phyloP scores from a whole-genome alignment of 345 rosid genomes.

The Bretschneidera sinensis region DNA sequence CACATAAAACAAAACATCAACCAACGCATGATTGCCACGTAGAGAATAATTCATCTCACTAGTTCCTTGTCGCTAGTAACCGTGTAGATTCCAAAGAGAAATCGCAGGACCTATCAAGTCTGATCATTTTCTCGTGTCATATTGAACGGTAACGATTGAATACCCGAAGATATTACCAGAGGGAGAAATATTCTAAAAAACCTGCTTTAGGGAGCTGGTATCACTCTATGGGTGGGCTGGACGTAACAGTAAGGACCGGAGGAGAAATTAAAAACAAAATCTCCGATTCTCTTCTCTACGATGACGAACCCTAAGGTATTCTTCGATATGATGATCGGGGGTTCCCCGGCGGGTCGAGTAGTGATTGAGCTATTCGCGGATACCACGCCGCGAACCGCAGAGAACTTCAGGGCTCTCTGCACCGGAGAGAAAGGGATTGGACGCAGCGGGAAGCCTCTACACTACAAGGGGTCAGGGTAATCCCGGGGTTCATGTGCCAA shows the following conservation, averaged over 20 bases:
- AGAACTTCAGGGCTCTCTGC: conserved; percentile 68
- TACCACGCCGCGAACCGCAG: conserved; percentile 37
- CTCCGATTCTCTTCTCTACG: background rate
- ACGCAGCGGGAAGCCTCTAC: conserved; percentile 47
- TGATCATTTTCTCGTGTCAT: background rate
- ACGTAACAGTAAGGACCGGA: background rate
- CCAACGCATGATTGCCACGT: background rate
- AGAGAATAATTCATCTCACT: background rate
- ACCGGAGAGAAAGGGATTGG: conserved; percentile 57
- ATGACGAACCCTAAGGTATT: conserved; percentile 46
- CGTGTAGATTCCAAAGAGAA: background rate
- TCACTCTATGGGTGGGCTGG: background rate
- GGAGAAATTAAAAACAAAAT: background rate
- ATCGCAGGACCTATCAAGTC: background rate
- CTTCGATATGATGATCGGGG: conserved; percentile 48
- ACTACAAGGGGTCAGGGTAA: conserved; percentile 73
- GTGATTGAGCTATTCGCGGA: conserved; percentile 60
- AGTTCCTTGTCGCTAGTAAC: too few relatives aligned
- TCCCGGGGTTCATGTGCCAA: conserved; percentile 68
- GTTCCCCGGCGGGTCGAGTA: conserved; percentile 31
- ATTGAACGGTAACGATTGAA: background rate
- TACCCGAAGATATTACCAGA: background rate
- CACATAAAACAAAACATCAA: background rate
- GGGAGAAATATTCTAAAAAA: background rate
- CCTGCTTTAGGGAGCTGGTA: background rate